Base-by-base conservation (phyloP, 768 basidiomycete species). In the Boletellus ananiceps region DNA sequence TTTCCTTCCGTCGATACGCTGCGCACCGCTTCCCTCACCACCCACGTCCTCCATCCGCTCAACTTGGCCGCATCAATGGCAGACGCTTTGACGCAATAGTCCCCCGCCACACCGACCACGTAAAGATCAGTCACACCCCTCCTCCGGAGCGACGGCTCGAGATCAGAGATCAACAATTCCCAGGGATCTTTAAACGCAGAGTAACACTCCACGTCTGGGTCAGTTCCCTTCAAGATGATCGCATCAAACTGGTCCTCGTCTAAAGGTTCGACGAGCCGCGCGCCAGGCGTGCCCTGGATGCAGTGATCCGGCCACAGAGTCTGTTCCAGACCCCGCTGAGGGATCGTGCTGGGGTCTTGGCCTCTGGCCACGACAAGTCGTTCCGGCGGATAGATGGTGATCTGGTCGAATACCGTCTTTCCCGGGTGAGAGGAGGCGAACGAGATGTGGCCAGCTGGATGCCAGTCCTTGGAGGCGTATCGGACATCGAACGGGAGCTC, bases 271-370 rank as follows among this genome's bases (percentile, higher is more conserved):
- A 86, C 80, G 37, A 91, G 74, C 56, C 81, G 77, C 15, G 79
- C 77, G 2, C 90, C 90, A 2, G 57, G 67, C 0, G 76, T 76
- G 39, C 72, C 72, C 45, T 77, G 78, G 19, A 90, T 76, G 57
- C 89, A 91, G 62, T 92, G 90, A 55, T 81, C 81, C 0, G 90
- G 89, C 90, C 90, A 93, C 29, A 92, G 68, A 23, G 79, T 75
- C 64, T 87, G 85, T 36, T 73, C 63, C 4, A 50, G 68, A 56
- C 32, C 69, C 68, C 51, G 53, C 8, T 55, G 44, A 4, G 38
- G 23, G 59, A 65, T 60, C 9, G 52, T 18, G 16, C 18, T 0
- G 23, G 50, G 38, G 23, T 54, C 55, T 35, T 64, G 59, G 2
- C 63, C 62, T 42, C 40, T 63, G 50, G 55, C 69, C 60, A 66